phyloP scores from a whole-genome alignment of 2,329 filamentous ascomycete species.

The Paracamarosporium sp. region DNA sequence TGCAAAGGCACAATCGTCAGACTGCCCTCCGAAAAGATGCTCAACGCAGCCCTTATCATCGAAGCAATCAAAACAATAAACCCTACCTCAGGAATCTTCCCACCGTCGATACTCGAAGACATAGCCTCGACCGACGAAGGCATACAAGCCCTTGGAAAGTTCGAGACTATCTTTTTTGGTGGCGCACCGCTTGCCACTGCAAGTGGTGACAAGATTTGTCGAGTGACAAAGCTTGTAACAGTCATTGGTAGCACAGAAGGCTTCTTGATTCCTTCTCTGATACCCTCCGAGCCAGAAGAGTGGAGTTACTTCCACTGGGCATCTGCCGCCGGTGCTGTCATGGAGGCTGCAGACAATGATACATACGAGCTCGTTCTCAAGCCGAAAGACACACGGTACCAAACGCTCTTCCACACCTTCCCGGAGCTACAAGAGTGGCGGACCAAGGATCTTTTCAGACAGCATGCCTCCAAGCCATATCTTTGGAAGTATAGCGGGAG shows the following conservation, averaged over 20 bases:
- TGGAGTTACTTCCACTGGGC: background rate
- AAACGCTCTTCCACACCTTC: conserved; percentile 16
- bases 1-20: background rate
- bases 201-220: conserved; percentile 16
- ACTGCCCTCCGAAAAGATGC: background rate
- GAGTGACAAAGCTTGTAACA: conserved; percentile 11
- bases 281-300: background rate
- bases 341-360: background rate
- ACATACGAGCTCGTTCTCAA: background rate
- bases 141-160: background rate
- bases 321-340: background rate
- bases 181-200: conserved; percentile 15
- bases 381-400: background rate
- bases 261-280: background rate
- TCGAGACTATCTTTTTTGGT: conserved; percentile 4
- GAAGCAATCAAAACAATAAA: background rate
- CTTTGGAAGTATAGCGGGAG: conserved; percentile 24
- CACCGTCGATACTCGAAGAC: background rate
- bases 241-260: background rate
- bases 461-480: conserved; percentile 15
- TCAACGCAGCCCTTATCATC: background rate
- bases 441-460: conserved; percentile 25
- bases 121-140: background rate
- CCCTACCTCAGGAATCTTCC: background rate
- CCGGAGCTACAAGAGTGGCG: conserved; percentile 18